Evolutionary conservation across 257 asterid species (phyloP), one percentile per base, ranked within the genome.

Genomic region (Jasminum sambac): DNA sequence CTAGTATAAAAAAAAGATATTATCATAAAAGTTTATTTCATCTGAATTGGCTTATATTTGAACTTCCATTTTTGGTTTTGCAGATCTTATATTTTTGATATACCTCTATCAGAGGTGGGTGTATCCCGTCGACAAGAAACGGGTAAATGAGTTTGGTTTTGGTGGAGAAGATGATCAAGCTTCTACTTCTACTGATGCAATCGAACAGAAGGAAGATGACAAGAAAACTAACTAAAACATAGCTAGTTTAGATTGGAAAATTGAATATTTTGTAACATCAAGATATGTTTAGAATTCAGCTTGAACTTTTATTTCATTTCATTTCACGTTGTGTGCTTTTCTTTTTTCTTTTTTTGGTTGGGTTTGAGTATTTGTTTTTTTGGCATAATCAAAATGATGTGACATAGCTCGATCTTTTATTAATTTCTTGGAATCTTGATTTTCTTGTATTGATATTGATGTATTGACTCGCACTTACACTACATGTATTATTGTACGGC

Each of bases 41-140:
- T 57, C 57, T 16, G 60, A 52, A 19, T 16, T 6, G 25, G 59
- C n/a, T 48, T 48, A 50, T 6, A 40, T 6, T 11, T 36, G 2
- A 13, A 17, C 23, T n/a, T 46, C 9, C 19, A 23, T 23, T 19
- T 2, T 67, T 59, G 67, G 23, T 37, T 37, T 21, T 50, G 95
- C 96, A 94, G 99, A 94, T 88, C 79, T 94, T 69, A 89, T 94
- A 83, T 94, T 94, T 76, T 77, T 94, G 79, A 94, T 94, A 80
- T 89, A 83, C 72, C 50, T 91, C 19, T 94, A 94, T 70, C 99
- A 94, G 78, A 83, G 96, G 77, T 94, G 97, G 96, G 39, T 73
- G 17, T 94, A 94, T 68, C 99, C 99, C 1, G 97, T 91, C 37
- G 99, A 94, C 74, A 89, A 81, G 93, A 94, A 88, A 69, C 89